phyloP scores from a whole-genome alignment of 805 yeast genomes.

The Monosporozyma unispora region DNA sequence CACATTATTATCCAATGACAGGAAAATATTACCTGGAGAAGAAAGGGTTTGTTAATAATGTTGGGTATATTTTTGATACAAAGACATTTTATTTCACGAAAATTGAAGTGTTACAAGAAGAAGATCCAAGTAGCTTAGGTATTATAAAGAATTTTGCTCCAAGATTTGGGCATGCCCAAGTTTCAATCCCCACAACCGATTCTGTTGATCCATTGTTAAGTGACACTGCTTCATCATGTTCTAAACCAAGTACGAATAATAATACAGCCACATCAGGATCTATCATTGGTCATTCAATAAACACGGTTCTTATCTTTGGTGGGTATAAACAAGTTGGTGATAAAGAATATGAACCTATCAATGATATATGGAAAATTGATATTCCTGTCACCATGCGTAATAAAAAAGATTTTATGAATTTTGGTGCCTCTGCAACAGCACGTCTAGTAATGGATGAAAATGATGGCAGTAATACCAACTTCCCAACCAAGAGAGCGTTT shows the following conservation, averaged over 20 bases:
- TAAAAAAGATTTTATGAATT: slow-evolving; percentile 28
- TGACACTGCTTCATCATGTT: not conserved
- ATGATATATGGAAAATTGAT: slow-evolving; percentile 37
- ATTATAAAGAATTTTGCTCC: slow-evolving; percentile 9
- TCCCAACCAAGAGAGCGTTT: slow-evolving; percentile 32
- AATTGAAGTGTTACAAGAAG: slow-evolving; percentile 31
- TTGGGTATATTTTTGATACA: slow-evolving; percentile 52
- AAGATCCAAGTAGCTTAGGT: slow-evolving; percentile 5
- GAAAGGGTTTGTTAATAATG: slow-evolving; percentile 39
- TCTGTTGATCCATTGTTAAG: not conserved
- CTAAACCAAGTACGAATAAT: not conserved
- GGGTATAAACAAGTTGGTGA: slow-evolving; percentile 34
- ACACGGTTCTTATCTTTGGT: slow-evolving; percentile 35
- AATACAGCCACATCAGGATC: not conserved
- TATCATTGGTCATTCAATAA: not conserved
- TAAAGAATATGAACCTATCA: slow-evolving; percentile 28
- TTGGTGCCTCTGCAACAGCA: slow-evolving; percentile 30
- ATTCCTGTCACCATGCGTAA: slow-evolving; percentile 31
- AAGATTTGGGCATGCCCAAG: slow-evolving; percentile 35
- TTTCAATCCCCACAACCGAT: slow-evolving; percentile 10
- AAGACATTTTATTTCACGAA: slow-evolving; percentile 42
- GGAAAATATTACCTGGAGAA: slow-evolving; percentile 34
- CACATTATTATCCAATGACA: slow-evolving; percentile 15
- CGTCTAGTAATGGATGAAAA: slow-evolving; percentile 20
- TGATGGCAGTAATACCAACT: slow-evolving; percentile 7